Base-by-base conservation (phyloP, 192 early-diverging fungal species). In the Linnemannia hyalina region DNA sequence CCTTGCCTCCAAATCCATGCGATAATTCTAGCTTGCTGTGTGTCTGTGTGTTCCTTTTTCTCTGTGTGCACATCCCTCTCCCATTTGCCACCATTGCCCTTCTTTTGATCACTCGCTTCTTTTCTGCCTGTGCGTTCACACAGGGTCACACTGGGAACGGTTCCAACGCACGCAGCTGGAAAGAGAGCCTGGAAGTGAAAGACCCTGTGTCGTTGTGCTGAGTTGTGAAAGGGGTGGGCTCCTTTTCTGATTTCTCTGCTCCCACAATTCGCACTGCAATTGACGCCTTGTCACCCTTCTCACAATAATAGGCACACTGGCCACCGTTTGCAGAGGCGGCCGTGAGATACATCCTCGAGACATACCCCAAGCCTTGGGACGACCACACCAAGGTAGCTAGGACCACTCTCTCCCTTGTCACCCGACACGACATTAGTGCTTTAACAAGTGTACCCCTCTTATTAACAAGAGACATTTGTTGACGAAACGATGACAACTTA, bases 281-380 rank as follows among this genome's bases (percentile, higher is more conserved):
- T 65, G 29, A 65, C 60, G 5, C n/a, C 4, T 23, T 65, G 2
- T 11, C 9, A 0, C 22, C 26, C 60, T 29, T 32, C 3, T 76
- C 29, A 8, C 35, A 35, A 6, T 20, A 41, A n/a, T 76, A 91
- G 89, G 93, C 94, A 6, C 95, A 96, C 79, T 96, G 95, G 95
- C 94, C 92, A 3, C 89, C 89, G 8, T 96, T 96, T 81, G 91
- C 92, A 70, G 88, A 90, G 68, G 89, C 88, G 16, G 82, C 91
- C 1, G 73, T 93, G 10, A 69, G 83, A 6, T 92, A 96, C 79
- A 90, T 96, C 11, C 90, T 88, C 1, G 89, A 90, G 29, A 91
- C 80, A 13, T 94, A 95, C 76, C 85, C 88, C n/a, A 75, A 88
- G 74, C 87, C 91, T 11, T 94, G 91, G 91, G 60, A 54, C 32